phyloP scores from a whole-genome alignment of 2,329 filamentous ascomycete species.

The Dryadomyces quercus-mongolicae region DNA sequence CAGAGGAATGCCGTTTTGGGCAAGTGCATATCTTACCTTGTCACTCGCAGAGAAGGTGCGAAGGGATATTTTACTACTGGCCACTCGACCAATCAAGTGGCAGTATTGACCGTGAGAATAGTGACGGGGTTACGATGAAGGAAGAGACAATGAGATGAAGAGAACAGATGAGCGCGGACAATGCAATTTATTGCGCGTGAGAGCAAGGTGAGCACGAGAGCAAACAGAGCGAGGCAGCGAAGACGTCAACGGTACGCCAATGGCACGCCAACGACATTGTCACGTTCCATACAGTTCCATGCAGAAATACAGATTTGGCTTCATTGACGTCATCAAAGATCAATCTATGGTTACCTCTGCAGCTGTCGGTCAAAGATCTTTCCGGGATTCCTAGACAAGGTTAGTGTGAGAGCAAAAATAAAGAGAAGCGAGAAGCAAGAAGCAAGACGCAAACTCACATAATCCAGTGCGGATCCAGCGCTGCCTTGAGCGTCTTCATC shows the following conservation, averaged over 20 bases:
- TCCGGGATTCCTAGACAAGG: slow-evolving; percentile 56
- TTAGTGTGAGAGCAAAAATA: not conserved
- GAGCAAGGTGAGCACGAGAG: too few relatives aligned
- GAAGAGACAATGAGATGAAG: not conserved
- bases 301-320: too few relatives aligned
- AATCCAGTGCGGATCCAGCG: slow-evolving; percentile 76
- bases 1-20: not conserved
- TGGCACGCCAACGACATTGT: too few relatives aligned
- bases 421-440: not conserved
- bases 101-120: not conserved
- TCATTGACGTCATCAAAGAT: not conserved
- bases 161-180: not conserved
- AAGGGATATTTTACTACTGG: too few relatives aligned
- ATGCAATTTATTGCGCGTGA: too few relatives aligned
- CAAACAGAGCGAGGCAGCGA: too few relatives aligned
- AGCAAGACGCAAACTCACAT: slow-evolving; percentile 30
- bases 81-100: too few relatives aligned
- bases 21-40: too few relatives aligned
- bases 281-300: too few relatives aligned
- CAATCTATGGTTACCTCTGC: not conserved
- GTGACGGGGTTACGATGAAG: not conserved
- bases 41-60: too few relatives aligned
- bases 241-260: too few relatives aligned
- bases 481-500: slow-evolving; percentile 74
- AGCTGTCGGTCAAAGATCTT: slow-evolving; percentile 65